Conservation (phyloP, 1,284 basidiomycete species). For the Anthracocystis setariae region DNA sequence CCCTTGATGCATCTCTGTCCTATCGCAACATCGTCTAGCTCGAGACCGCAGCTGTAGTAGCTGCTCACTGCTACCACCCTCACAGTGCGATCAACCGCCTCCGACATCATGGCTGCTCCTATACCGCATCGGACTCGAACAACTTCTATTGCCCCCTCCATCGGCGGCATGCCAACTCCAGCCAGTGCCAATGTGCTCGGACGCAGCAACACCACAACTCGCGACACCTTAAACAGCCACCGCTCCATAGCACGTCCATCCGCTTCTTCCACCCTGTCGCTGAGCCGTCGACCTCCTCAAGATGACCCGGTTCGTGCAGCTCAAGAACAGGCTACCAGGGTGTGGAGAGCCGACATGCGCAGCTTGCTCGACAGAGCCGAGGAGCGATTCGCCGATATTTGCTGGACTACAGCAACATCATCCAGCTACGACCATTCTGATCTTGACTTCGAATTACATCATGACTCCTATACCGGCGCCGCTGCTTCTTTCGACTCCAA, state of each 20-base stretch:
- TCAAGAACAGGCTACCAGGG: slow-evolving; percentile 43
- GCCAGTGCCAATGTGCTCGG: background rate
- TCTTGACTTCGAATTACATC: slow-evolving; percentile 17
- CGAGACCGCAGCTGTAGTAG: background rate
- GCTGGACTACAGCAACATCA: slow-evolving; percentile 44
- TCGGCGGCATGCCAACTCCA: slow-evolving; percentile 6
- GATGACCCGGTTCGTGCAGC: slow-evolving; percentile 33
- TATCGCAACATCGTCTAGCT: background rate
- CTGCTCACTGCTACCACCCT: background rate
- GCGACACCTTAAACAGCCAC: background rate
- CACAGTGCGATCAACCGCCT: background rate
- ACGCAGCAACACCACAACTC: background rate
- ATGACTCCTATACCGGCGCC: background rate
- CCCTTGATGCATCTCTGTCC: background rate
- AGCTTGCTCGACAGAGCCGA: slow-evolving; percentile 45
- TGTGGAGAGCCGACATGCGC: slow-evolving; percentile 53
- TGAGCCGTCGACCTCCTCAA: slow-evolving; percentile 1
- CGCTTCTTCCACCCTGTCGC: background rate
- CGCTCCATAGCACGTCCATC: slow-evolving; percentile 17
- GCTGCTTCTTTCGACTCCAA: background rate
- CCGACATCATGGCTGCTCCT: background rate
- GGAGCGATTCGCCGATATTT: slow-evolving; percentile 58
- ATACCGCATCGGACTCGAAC: background rate
- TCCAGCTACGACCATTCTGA: slow-evolving; percentile 9
- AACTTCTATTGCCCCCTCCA: background rate